phyloP scores from a whole-genome alignment of 257 asterid species.

The Datura wrightii region DNA sequence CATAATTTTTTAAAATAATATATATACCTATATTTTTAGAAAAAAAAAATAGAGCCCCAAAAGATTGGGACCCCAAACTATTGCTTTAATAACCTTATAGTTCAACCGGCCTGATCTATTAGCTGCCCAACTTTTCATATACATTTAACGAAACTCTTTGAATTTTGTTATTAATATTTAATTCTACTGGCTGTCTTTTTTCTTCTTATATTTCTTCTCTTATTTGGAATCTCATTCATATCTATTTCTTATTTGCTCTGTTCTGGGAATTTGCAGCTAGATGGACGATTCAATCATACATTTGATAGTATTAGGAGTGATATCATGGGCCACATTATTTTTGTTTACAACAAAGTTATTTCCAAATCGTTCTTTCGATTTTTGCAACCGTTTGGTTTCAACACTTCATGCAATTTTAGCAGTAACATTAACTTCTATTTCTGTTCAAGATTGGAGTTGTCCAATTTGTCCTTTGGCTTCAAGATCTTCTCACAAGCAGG shows the following conservation, averaged over 20 bases:
- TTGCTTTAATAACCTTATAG: too few relatives aligned
- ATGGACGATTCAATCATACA: constrained; percentile 65
- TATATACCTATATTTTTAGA: too few relatives aligned
- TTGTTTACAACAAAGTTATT: constrained; percentile 43
- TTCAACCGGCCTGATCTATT: too few relatives aligned
- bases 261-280: too few relatives aligned
- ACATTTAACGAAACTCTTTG: too few relatives aligned
- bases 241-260: background rate
- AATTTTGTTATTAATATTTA: too few relatives aligned
- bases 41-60: too few relatives aligned
- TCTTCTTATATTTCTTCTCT: background rate
- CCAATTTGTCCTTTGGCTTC: constrained; percentile 82
- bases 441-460: constrained; percentile 77
- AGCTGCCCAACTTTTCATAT: too few relatives aligned
- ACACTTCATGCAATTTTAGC: constrained; percentile 65
- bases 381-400: constrained; percentile 80
- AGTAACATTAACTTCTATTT: constrained; percentile 57
- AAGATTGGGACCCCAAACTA: too few relatives aligned
- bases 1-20: too few relatives aligned
- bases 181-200: background rate
- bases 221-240: background rate
- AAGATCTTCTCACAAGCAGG: constrained; percentile 72
- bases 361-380: constrained; percentile 67
- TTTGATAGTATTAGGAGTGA: constrained; percentile 46
- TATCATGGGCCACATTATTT: constrained; percentile 71